A percentile compares a stretch with the other conserved stretches of the same genome.
phyloP scores from a whole-genome alignment of 202 grass and related monocot genomes.

The Setaria viridis region DNA sequence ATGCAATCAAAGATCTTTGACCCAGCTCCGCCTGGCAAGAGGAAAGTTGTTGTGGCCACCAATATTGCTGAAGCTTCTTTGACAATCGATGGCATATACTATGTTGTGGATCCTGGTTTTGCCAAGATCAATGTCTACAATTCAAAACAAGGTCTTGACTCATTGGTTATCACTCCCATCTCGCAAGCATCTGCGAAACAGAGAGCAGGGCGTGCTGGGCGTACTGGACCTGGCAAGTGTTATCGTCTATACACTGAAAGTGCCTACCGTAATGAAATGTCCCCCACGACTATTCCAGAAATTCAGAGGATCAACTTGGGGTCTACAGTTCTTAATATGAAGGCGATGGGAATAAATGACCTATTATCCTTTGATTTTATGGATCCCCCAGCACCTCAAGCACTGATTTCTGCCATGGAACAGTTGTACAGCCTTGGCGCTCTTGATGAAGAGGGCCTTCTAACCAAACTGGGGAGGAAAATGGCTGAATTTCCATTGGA shows the following conservation, averaged over 20 bases:
- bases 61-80: slow-evolving; percentile 97
- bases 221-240: slow-evolving; percentile 92
- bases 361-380: slow-evolving; percentile 98
- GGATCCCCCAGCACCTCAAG: slow-evolving; percentile 94
- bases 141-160: slow-evolving; percentile 91
- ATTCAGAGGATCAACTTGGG: slow-evolving; percentile 96
- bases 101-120: slow-evolving; percentile 96
- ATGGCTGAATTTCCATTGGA: slow-evolving; percentile 99
- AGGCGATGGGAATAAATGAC: slow-evolving; percentile 99
- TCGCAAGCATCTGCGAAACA: slow-evolving; percentile 96
- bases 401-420: slow-evolving; percentile 94
- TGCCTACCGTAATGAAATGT: slow-evolving; percentile 96
- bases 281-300: slow-evolving; percentile 93
- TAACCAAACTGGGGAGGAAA: slow-evolving; percentile 96
- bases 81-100: slow-evolving; percentile 95
- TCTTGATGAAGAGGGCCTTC: slow-evolving; percentile 91
- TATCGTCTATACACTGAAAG: slow-evolving; percentile 97
- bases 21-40: slow-evolving; percentile 90
- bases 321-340: slow-evolving; percentile 84
- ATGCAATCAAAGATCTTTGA: slow-evolving; percentile 99
- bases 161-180: slow-evolving; percentile 93
- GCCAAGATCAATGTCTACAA: slow-evolving; percentile 97
- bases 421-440: slow-evolving; percentile 93
- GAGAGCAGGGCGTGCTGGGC: slow-evolving; percentile 89
- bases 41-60: slow-evolving; percentile 95